Base-by-base conservation (phyloP, 164 flowering plant species). In the Aristolochia californica region DNA sequence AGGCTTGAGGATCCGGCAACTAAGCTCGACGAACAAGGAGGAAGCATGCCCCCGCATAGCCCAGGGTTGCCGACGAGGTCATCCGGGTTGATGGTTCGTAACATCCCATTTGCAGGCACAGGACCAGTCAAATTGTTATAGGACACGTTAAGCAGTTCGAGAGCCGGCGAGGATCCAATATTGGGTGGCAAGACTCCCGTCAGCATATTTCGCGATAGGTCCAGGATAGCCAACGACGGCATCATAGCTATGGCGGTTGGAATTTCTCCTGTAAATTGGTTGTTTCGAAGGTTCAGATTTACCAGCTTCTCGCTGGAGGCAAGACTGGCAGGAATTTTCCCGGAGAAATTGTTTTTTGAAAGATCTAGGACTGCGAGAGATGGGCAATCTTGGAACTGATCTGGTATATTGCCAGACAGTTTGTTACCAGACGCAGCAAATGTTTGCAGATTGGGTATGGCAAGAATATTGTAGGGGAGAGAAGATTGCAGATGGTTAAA, bases 351-450 rank as follows among this genome's bases (percentile, higher is more conserved):
- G 69, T 94, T 94, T 48, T 75, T 76, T 16, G 99, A 94, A 48
- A 94, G 81, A 74, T 87, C 96, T 48, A 94, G 88, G 27, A 75
- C 74, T 8, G 96, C 48, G 25, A 94, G 85, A 3, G 83, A 56
- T 21, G 97, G 95, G 55, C 75, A 83, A 59, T 90, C 99, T 74
- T 88, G 96, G 64, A 90, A 89, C 68, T 80, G 88, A 50, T 75
- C 79, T 7, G 95, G 97, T 68, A 89, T 83, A 54, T 77, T 69
- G 0, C 97, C 99, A 26, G 60, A 68, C 26, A 94, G 48, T 52
- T 78, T 60, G 56, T 94, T 94, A n/a, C 73, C 57, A 1, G 95
- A 74, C 43, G 71, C 91, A 10, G 80, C 48, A 66, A 94, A 88
- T 47, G 63, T 75, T 56, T 94, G 95, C n/a, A 90, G 83, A 56